Conservation (phyloP, 2,329 filamentous ascomycete species). For the Phaeophleospora eucalypticola region DNA sequence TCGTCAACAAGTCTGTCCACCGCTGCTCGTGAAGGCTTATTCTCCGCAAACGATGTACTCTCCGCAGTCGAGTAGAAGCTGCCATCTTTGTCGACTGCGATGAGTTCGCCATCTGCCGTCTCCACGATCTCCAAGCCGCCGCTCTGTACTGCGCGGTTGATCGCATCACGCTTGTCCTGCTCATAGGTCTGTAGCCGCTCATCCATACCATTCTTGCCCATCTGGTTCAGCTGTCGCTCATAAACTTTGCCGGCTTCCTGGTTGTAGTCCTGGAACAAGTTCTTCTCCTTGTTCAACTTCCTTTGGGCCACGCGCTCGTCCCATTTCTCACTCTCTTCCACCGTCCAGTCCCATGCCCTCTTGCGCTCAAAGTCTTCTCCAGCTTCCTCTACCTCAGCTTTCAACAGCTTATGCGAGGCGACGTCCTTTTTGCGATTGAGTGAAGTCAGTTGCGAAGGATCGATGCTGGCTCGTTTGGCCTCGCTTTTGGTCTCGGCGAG, state of each 20-base stretch:
- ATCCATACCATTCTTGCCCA: slow-evolving; percentile 48
- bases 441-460: slow-evolving; percentile 70
- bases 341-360: slow-evolving; percentile 96
- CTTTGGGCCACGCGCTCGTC: slow-evolving; percentile 87
- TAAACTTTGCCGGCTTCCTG: slow-evolving; percentile 89
- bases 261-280: slow-evolving; percentile 83
- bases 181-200: slow-evolving; percentile 70
- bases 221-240: slow-evolving; percentile 79
- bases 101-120: slow-evolving; percentile 88
- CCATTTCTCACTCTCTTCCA: slow-evolving; percentile 92
- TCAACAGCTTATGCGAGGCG: slow-evolving; percentile 86
- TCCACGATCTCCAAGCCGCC: slow-evolving; percentile 91
- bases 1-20: slow-evolving; percentile 85
- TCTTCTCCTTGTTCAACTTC: slow-evolving; percentile 72
- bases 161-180: slow-evolving; percentile 75
- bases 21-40: slow-evolving; percentile 80
- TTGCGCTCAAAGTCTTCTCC: slow-evolving; percentile 96
- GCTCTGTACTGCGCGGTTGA: slow-evolving; percentile 77
- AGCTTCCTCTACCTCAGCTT: slow-evolving; percentile 78
- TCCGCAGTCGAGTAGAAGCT: slow-evolving; percentile 88
- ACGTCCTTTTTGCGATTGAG: slow-evolving; percentile 83
- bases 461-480: slow-evolving; percentile 71
- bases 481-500: slow-evolving; percentile 80
- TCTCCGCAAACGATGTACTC: slow-evolving; percentile 70
- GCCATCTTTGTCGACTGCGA: slow-evolving; percentile 87